Base-by-base conservation (phyloP, 2,329 filamentous ascomycete genomes). In the Zymoseptoria pseudotritici region DNA sequence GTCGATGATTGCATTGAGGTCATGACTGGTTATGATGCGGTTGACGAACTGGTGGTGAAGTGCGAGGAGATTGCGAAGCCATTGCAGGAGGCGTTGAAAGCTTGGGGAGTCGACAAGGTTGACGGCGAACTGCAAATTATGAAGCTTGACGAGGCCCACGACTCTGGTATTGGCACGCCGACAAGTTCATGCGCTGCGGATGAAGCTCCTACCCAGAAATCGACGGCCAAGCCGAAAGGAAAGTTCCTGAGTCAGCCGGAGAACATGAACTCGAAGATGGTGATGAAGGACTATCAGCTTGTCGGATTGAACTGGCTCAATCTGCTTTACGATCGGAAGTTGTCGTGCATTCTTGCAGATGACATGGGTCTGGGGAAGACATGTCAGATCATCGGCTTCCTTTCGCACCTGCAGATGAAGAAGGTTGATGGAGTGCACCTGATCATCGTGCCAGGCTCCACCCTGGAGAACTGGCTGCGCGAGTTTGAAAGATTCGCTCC, bases 341-440 rank as follows among this genome's bases (percentile, higher is more conserved):
- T 95, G 56, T 93, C 90, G 53, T 93, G 91, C 63, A 97, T 99
- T 59, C 80, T 99, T 19, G 94, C 94, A 1, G 94, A 99, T 72
- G 94, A 99, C 72, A 99, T 99, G 94, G 94, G 90, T 56, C 69
- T 85, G 50, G 94, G 94, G 53, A 99, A 99, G 79, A 99, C 94
- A 0, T 97, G 91, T 68, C 93, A 99, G 70, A 91, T 97, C 63
- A 96, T 99, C 66, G 86, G 91, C 0, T 91, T 99, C 69, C 81
- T 99, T 53, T 89, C 91, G 17, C 87, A 96, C 68, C 79, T 99
- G 24, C 85, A 89, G 17, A 85, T 91, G 70, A 83, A 83, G 29
- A 84, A 77, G 63, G 81, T 77, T 71, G 84, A 70, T 78, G 91
- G 90, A 69, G 91, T 78, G 78, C 85, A 96, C 71, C 77, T 99